Evolutionary conservation across 192 early-diverging fungal species (phyloP).

Genomic region (Chytriomyces sp.): DNA sequence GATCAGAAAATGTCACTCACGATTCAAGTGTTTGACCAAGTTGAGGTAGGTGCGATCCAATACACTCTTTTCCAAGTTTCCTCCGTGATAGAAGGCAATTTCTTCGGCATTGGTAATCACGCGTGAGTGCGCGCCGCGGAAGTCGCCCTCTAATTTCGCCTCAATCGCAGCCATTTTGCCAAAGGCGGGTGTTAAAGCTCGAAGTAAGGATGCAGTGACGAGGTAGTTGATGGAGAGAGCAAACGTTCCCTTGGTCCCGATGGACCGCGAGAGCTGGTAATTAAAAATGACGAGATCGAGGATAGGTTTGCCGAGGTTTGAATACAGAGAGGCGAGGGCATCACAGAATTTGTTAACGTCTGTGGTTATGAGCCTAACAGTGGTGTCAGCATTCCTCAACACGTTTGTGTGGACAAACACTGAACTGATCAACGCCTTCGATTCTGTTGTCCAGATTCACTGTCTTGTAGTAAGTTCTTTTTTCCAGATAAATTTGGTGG

Average conservation of each 20-base stretch:
- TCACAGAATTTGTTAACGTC: constrained; percentile 75
- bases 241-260: constrained; percentile 42
- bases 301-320: constrained; percentile 74
- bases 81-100: constrained; percentile 55
- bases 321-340: constrained; percentile 70
- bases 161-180: constrained; percentile 51
- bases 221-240: constrained; percentile 45
- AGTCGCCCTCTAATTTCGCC: constrained; percentile 54
- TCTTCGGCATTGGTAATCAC: constrained; percentile 55
- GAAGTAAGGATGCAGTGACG: constrained; percentile 39
- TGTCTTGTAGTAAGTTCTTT: constrained; percentile 49
- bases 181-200: constrained; percentile 49
- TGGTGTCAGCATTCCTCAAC: background rate
- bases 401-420: background rate
- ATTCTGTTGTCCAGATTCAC: constrained; percentile 51
- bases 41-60: constrained; percentile 48
- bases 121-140: constrained; percentile 44
- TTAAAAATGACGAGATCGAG: constrained; percentile 77
- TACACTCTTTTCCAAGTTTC: constrained; percentile 44
- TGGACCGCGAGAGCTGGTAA: constrained; percentile 60
- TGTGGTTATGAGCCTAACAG: constrained; percentile 41
- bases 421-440: constrained; percentile 47
- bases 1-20: constrained; percentile 1
- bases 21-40: constrained; percentile 57
- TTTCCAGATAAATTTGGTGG: constrained; percentile 43